Conservation (phyloP, 2,329 filamentous ascomycete species). For the Aspergillus oerlinghausenensis region DNA sequence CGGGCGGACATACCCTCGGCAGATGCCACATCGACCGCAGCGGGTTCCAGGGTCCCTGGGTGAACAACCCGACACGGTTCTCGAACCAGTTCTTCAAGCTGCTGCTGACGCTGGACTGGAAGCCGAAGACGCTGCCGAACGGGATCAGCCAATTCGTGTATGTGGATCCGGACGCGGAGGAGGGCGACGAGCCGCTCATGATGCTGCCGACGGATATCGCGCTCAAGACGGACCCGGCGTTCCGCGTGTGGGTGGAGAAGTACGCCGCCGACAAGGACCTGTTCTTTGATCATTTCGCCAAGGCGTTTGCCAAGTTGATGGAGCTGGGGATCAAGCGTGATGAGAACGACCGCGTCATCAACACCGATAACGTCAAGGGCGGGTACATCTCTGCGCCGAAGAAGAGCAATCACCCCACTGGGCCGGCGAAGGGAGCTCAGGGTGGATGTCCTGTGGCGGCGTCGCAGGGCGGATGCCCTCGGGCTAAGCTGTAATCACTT, state of each 20-base stretch:
- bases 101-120: conserved; percentile 50
- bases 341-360: conserved; percentile 48
- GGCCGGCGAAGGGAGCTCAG: conserved; percentile 15
- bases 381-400: conserved; percentile 55
- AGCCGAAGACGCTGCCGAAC: conserved; percentile 49
- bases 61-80: conserved; percentile 56
- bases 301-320: conserved; percentile 56
- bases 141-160: conserved; percentile 57
- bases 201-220: conserved; percentile 64
- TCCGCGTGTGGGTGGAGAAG: conserved; percentile 53
- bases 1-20: conserved; percentile 54
- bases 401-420: conserved; percentile 44
- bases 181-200: conserved; percentile 54
- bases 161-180: conserved; percentile 51
- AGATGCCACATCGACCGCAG: conserved; percentile 53
- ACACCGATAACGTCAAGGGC: conserved; percentile 55
- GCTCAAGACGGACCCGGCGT: conserved; percentile 50
- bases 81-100: conserved; percentile 56
- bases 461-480: conserved; percentile 6
- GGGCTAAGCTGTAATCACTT: conserved; percentile 19
- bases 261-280: conserved; percentile 59
- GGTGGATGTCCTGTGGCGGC: background rate
- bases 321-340: conserved; percentile 59
- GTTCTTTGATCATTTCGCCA: conserved; percentile 58
- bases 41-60: conserved; percentile 57